These are phyloP conservation scores for Phytophthora syringae DNA, from an alignment of 352 stramenopile genomes.

Conservation along the genomic window DNA sequence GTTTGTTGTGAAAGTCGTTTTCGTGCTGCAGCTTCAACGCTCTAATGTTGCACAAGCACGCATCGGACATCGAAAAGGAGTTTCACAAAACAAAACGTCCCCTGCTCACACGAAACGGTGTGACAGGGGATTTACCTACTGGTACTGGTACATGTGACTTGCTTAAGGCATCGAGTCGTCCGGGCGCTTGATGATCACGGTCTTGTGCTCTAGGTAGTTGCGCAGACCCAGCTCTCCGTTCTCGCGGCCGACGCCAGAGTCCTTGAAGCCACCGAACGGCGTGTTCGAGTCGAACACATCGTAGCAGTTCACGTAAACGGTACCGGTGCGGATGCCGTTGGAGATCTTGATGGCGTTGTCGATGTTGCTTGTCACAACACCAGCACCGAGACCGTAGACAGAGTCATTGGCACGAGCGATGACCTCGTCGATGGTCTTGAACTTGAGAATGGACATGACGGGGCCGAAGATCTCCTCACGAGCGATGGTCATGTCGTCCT, in stretches of 20 bases:
- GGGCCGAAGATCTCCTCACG: conserved; percentile 92
- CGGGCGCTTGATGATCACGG: background rate
- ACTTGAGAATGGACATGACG: conserved; percentile 88
- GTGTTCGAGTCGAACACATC: conserved; percentile 88
- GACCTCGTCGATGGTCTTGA: conserved; percentile 88
- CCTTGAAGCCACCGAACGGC: conserved; percentile 87
- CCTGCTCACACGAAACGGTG: no score
- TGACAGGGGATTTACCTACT: no score
- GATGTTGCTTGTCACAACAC: conserved; percentile 90
- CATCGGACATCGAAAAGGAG: no score
- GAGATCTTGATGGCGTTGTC: conserved; percentile 85
- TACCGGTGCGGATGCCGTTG: conserved; percentile 88
- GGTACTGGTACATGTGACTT: conserved; percentile 20
- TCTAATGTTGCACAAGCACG: no score
- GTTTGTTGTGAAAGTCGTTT: no score
- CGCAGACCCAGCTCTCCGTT: conserved; percentile 74
- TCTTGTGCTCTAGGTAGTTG: conserved; percentile 54
- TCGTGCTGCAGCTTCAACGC: no score
- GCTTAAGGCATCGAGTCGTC: conserved; percentile 39
- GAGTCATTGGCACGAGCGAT: conserved; percentile 87
- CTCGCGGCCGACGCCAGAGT: conserved; percentile 84
- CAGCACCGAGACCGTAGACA: conserved; percentile 85
- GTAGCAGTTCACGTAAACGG: conserved; percentile 96
- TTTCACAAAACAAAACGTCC: no score
- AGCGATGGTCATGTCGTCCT: conserved; percentile 86